These are phyloP conservation scores for Xylaria sp. DNA, from an alignment of 2,329 filamentous ascomycete species.

Conservation along the genomic window DNA sequence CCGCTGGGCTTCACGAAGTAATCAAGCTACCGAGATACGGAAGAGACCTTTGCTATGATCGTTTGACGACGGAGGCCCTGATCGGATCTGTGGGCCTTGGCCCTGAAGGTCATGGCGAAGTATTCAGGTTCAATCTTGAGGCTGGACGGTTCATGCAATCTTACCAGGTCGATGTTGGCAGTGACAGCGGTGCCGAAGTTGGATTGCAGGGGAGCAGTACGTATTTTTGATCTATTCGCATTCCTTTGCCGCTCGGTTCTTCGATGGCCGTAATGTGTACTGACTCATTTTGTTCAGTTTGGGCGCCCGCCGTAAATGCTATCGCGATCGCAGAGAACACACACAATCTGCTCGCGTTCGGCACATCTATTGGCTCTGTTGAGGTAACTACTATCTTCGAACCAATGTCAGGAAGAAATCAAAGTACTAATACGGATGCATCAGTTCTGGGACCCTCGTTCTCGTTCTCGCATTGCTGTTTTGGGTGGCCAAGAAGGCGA, in stretches of 20 bases:
- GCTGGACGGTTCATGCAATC: conserved; percentile 89
- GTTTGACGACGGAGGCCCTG: conserved; percentile 74
- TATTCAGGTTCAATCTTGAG: conserved; percentile 88
- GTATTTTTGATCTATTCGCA: neutral
- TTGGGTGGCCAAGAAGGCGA: conserved; percentile 64
- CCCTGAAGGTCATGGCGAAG: conserved; percentile 78
- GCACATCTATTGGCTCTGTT: conserved; percentile 89
- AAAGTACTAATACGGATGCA: conserved; percentile 1
- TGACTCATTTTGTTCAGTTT: conserved; percentile 37
- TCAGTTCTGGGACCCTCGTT: conserved; percentile 82
- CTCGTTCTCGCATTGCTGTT: conserved; percentile 73
- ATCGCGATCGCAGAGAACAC: conserved; percentile 81
- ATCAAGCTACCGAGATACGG: conserved; percentile 91
- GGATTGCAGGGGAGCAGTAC: conserved; percentile 75
- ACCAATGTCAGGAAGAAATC: neutral
- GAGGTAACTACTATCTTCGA: conserved; percentile 42
- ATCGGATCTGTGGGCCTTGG: conserved; percentile 86
- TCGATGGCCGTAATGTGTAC: neutral
- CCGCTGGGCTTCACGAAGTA: conserved; percentile 71
- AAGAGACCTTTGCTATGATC: conserved; percentile 61
- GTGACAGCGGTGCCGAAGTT: conserved; percentile 67
- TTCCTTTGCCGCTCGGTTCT: neutral
- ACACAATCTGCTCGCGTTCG: conserved; percentile 88
- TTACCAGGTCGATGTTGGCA: conserved; percentile 85
- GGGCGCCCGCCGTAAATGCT: conserved; percentile 79